Evolutionary conservation across 2,329 filamentous ascomycete genomes (phyloP).

Genomic region (Rutstroemia sp.): DNA sequence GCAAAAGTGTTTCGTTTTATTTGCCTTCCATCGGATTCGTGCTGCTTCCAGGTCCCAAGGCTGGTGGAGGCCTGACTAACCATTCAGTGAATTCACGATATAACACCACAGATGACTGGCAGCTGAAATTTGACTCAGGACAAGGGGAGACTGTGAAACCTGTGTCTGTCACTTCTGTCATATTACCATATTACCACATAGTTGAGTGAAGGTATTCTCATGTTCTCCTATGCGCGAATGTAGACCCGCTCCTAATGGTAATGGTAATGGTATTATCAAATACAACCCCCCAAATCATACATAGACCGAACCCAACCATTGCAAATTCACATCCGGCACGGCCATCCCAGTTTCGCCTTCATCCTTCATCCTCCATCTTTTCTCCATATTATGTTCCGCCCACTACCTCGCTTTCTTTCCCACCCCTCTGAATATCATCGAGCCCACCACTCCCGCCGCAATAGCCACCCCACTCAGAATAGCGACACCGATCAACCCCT

Average conservation of each 20-base stretch:
- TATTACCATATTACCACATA: background rate
- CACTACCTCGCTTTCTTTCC: slow-evolving; percentile 42
- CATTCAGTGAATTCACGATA: too few species aligned
- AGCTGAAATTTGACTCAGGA: background rate
- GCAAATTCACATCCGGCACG: background rate
- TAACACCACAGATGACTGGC: background rate
- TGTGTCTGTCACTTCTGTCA: background rate
- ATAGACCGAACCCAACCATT: background rate
- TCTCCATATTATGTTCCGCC: background rate
- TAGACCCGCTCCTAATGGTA: slow-evolving; percentile 16
- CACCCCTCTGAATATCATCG: slow-evolving; percentile 72
- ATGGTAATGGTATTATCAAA: slow-evolving; percentile 20
- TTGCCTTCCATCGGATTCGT: too few species aligned
- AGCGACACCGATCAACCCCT: slow-evolving; percentile 88
- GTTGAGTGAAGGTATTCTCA: background rate
- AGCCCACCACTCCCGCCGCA: slow-evolving; percentile 86
- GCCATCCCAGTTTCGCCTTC: background rate
- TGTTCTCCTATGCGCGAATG: background rate
- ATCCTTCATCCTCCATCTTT: background rate
- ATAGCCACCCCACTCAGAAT: slow-evolving; percentile 91
- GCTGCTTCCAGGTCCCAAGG: too few species aligned
- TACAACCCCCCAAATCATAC: slow-evolving; percentile 12
- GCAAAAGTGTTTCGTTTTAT: too few species aligned
- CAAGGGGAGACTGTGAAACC: too few species aligned
- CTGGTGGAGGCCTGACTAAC: too few species aligned